Evolutionary conservation across 768 basidiomycete species (phyloP).

Genomic region (Boletus sp.): DNA sequence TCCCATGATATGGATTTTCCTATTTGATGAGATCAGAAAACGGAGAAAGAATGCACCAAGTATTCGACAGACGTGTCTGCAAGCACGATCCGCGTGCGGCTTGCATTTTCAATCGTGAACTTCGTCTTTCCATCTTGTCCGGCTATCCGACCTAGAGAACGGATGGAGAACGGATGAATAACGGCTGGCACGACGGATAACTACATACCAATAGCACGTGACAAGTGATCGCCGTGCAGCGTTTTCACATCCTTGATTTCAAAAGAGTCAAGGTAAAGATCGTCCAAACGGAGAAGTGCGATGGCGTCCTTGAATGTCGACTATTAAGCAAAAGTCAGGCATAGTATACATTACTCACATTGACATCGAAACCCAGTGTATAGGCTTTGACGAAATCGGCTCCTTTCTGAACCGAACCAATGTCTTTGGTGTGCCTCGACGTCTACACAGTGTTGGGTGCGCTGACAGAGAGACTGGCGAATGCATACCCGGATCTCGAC

Average conservation of each 20-base stretch:
- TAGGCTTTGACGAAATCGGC: constrained; percentile 97
- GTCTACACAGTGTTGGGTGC: constrained; percentile 49
- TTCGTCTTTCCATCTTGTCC: constrained; percentile 99
- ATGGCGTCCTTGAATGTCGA: constrained; percentile 72
- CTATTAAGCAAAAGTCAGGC: neutral
- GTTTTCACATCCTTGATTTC: constrained; percentile 99
- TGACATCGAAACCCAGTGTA: constrained; percentile 91
- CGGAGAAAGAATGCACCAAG: neutral
- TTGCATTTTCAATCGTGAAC: constrained; percentile 97
- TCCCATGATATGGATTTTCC: constrained; percentile 97
- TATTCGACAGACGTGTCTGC: constrained; percentile 81
- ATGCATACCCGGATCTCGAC: constrained; percentile 87
- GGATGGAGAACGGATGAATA: constrained; percentile 6
- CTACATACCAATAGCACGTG: constrained; percentile 85
- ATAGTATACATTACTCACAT: constrained; percentile 49
- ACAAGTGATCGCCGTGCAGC: constrained; percentile 94
- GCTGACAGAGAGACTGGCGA: neutral
- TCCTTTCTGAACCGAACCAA: constrained; percentile 92
- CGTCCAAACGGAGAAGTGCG: constrained; percentile 91
- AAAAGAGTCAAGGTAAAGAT: constrained; percentile 96
- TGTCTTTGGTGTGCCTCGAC: constrained; percentile 90
- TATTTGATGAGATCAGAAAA: constrained; percentile 31
- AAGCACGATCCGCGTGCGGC: constrained; percentile 94
- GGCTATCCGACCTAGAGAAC: constrained; percentile 79
- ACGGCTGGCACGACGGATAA: neutral